Percentiles rank a stretch among this genome's conserved stretches.
These are phyloP conservation scores for Isoetes engelmannii DNA, from an alignment of 83 land plant species.

Conservation along the genomic window DNA sequence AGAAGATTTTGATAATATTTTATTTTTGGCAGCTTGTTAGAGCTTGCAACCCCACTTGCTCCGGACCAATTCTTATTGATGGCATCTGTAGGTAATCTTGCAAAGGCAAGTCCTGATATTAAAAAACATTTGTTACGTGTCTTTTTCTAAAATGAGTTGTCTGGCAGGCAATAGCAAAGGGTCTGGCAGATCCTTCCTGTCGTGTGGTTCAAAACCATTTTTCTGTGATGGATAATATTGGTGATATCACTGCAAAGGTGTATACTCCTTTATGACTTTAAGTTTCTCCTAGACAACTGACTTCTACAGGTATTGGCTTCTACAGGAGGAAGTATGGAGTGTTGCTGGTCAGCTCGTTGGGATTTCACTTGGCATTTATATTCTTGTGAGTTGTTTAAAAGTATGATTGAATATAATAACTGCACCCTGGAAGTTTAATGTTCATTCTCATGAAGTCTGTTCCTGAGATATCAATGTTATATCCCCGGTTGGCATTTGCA, in stretches of 20 bases:
- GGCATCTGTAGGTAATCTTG: conserved; percentile 87
- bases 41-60: conserved; percentile 75
- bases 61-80: conserved; percentile 79
- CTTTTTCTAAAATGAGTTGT: neutral
- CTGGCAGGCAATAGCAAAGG: conserved; percentile 82
- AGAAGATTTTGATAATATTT: neutral
- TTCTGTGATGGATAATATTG: conserved; percentile 80
- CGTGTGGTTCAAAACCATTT: conserved; percentile 99
- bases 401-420: neutral
- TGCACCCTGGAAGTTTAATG: conserved; percentile 1
- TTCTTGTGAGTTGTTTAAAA: conserved; percentile 52
- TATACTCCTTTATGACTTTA: neutral
- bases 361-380: conserved; percentile 62
- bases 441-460: conserved; percentile 43
- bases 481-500: conserved; percentile 39
- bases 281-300: neutral
- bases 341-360: conserved; percentile 86
- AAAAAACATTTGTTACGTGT: neutral
- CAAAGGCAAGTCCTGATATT: conserved; percentile 57
- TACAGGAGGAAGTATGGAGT: conserved; percentile 98
- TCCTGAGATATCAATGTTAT: conserved; percentile 58
- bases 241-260: conserved; percentile 97
- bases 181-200: conserved; percentile 92
- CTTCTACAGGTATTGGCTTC: neutral
- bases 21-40: conserved; percentile 68